Evolutionary conservation across 306 rosid species (phyloP), one percentile per base, ranked within the genome.

Genomic region (Lagenaria siceraria): DNA sequence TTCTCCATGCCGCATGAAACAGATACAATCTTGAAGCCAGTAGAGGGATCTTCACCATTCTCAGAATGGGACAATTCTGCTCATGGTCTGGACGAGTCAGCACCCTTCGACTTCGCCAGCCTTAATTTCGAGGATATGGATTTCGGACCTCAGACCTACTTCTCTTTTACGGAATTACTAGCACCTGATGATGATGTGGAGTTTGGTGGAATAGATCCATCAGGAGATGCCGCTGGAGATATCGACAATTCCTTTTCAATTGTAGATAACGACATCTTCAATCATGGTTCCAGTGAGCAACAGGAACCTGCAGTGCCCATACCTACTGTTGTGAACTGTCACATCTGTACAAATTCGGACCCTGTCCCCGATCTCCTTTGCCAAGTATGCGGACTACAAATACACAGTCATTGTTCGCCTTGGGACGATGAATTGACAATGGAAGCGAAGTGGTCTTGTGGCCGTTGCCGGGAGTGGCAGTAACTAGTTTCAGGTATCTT

Each of bases 281-380:
- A 86, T 79, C 85, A 85, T 25, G 52, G 65, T 79, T 60, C 80
- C 78, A 63, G 13, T 5, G 81, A 80, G 46, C 81, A 63, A 15
- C 29, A 59, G 52, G 83, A 82, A 73, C 75, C 90, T 72, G 66
- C 79, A 36, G n/a, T 48, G 42, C 29, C 84, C 58, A 56, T 55
- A 62, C 81, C 79, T 51, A 51, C 2, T 31, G 76, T 66, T 18
- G 81, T 35, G 24, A 79, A 65, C 59, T 90, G 97, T 84, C 74
- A 79, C 77, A 63, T 69, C 68, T 96, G 99, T 81, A 74, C 71
- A 13, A 82, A 79, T 62, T 79, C 73, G 73, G 97, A 86, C 58
- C 98, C 95, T 22, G 81, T 40, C 60, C 96, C 96, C 71, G 93
- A 96, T 85, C 89, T 89, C 56, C 87, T 78, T 81, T 96, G 99